phyloP scores from a whole-genome alignment of 805 yeast genomes.

The Pichia occidentalis region DNA sequence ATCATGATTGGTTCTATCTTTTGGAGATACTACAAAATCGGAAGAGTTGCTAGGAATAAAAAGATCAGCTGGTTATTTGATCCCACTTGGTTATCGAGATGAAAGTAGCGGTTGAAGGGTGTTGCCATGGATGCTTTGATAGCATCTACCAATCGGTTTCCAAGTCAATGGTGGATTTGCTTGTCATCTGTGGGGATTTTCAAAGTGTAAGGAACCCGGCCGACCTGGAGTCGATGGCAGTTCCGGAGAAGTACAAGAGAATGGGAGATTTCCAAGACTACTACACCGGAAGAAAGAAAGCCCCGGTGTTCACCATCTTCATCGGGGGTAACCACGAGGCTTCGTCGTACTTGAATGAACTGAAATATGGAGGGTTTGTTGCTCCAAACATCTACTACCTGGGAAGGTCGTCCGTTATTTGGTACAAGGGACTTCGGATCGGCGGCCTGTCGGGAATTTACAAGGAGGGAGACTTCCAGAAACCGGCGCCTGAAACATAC shows the following conservation, averaged over 20 bases:
- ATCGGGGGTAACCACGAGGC: conserved; percentile 97
- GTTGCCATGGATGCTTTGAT: conserved; percentile 79
- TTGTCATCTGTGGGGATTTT: conserved; percentile 87
- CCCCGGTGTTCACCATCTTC: conserved; percentile 74
- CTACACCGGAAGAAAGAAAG: conserved; percentile 49
- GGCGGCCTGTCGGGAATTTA: conserved; percentile 84
- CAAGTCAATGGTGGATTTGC: conserved; percentile 40
- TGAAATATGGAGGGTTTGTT: conserved; percentile 87
- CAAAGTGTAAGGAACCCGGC: conserved; percentile 63
- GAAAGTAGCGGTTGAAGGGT: conserved; percentile 73
- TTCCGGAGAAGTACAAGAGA: conserved; percentile 68
- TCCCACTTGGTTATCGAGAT: conserved; percentile 7
- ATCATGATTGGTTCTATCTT: too few relatives aligned
- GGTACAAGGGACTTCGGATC: conserved; percentile 70
- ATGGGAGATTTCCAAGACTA: conserved; percentile 79
- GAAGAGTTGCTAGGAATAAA: too few relatives aligned
- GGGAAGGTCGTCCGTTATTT: conserved; percentile 70
- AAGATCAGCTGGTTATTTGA: too few relatives aligned
- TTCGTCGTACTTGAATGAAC: conserved; percentile 64
- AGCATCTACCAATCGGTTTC: conserved; percentile 40
- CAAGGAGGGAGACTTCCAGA: conserved; percentile 43
- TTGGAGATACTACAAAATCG: too few relatives aligned
- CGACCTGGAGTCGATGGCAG: conserved; percentile 66
- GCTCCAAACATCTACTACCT: conserved; percentile 81
- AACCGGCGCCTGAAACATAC: conserved; percentile 31